These are phyloP conservation scores for Paramecium caudatum DNA, from an alignment of 73 alveolate species.

Conservation along the genomic window DNA sequence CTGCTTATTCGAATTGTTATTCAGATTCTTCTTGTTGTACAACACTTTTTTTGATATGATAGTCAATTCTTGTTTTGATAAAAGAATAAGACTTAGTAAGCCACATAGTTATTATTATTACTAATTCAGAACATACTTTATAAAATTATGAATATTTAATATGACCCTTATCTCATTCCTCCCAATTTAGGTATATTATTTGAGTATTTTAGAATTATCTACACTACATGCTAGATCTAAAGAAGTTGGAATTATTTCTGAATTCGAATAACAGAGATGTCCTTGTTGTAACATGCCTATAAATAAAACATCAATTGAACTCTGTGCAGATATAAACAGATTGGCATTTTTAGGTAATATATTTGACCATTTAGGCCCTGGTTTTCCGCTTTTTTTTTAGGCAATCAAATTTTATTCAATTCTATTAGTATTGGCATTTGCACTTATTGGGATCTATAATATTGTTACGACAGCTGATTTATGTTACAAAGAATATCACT, in stretches of 20 bases:
- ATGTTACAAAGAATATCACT: constrained; percentile 45
- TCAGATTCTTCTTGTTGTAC: not conserved
- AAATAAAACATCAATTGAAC: constrained; percentile 11
- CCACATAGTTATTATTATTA: too few species aligned
- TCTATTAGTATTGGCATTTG: constrained; percentile 17
- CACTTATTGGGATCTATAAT: constrained; percentile 47
- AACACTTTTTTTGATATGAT: not conserved
- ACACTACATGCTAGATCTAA: constrained; percentile 59
- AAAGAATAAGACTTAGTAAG: not conserved
- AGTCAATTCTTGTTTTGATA: constrained; percentile 30
- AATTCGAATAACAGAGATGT: not conserved
- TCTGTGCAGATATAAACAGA: not conserved
- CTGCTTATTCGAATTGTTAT: not conserved
- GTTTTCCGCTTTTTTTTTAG: constrained; percentile 51
- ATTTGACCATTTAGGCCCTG: not conserved
- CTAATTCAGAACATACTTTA: too few species aligned
- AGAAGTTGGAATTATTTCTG: not conserved
- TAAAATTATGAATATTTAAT: too few species aligned
- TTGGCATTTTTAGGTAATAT: constrained; percentile 14
- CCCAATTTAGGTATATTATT: too few species aligned
- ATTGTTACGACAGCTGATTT: constrained; percentile 35
- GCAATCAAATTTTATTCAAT: not conserved
- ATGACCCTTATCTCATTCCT: too few species aligned
- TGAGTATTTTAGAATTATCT: too few species aligned
- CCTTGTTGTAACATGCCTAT: constrained; percentile 60